Conservation (phyloP, 345 rosid genomes). For the Cochlearia excelsa region DNA sequence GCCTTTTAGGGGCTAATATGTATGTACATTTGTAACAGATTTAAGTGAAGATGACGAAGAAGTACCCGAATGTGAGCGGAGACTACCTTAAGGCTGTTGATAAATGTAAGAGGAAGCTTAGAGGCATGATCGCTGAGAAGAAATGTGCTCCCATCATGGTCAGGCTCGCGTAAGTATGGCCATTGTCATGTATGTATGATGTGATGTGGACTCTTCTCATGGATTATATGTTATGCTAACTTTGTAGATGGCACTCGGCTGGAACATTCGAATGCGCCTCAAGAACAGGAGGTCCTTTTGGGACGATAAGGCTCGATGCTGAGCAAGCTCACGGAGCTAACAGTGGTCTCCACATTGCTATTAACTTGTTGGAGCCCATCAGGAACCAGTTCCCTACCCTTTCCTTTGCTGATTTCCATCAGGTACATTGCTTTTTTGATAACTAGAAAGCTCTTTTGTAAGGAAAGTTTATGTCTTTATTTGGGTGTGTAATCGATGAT, state of each 20-base stretch:
- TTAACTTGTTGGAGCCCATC: slow-evolving; percentile 81
- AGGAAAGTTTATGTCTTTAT: too few relatives aligned
- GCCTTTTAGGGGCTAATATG: neutral
- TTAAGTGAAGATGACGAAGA: slow-evolving; percentile 61
- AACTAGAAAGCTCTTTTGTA: too few relatives aligned
- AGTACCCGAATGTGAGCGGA: slow-evolving; percentile 73
- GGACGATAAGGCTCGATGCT: slow-evolving; percentile 64
- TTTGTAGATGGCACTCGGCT: slow-evolving; percentile 91
- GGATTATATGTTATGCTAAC: neutral
- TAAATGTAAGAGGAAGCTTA: slow-evolving; percentile 79
- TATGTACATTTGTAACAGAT: neutral
- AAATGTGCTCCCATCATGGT: slow-evolving; percentile 94
- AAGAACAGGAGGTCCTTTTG: slow-evolving; percentile 91
- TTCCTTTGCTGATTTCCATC: slow-evolving; percentile 74
- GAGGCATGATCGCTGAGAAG: slow-evolving; percentile 70
- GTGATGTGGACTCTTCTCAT: neutral
- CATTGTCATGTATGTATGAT: neutral
- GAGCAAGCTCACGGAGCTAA: slow-evolving; percentile 86
- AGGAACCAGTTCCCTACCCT: slow-evolving; percentile 73
- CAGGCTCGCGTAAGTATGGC: slow-evolving; percentile 67
- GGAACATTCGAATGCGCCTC: slow-evolving; percentile 82
- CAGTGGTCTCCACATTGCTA: slow-evolving; percentile 78
- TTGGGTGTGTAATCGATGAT: neutral
- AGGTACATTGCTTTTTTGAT: slow-evolving; percentile 39
- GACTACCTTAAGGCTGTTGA: slow-evolving; percentile 77